A percentile compares a stretch with the other conserved stretches of the same genome.
These are phyloP conservation scores for Boletus patriciae DNA, from an alignment of 768 basidiomycete species.

Conservation along the genomic window DNA sequence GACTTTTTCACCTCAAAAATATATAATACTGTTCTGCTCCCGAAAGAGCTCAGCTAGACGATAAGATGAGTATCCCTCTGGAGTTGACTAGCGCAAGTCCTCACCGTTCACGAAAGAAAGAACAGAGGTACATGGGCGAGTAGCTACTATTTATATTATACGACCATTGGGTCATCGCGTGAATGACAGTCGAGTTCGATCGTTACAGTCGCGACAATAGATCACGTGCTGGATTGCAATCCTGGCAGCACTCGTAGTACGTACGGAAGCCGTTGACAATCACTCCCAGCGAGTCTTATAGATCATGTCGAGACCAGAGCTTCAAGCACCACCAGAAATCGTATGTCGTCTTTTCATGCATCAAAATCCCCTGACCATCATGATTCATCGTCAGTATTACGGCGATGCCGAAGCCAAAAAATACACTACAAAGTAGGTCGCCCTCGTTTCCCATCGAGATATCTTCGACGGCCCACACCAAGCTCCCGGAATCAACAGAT, in stretches of 20 bases:
- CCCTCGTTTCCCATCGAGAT: not conserved
- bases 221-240: constrained; percentile 24
- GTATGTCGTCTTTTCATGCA: constrained; percentile 41
- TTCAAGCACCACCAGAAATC: constrained; percentile 87
- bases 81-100: no score
- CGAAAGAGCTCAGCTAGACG: no score
- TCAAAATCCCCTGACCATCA: not conserved
- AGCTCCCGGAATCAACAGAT: constrained; percentile 96
- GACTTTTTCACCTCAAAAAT: no score
- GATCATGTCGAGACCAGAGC: constrained; percentile 82
- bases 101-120: no score
- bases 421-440: constrained; percentile 87
- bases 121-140: no score
- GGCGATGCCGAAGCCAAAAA: constrained; percentile 94
- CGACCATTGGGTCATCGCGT: no score
- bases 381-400: constrained; percentile 79
- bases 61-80: no score
- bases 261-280: not conserved
- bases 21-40: no score
- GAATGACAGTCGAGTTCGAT: no score
- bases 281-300: not conserved
- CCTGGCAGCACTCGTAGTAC: not conserved
- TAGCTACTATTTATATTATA: no score
- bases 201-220: not conserved
- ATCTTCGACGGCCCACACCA: constrained; percentile 14